phyloP scores from a whole-genome alignment of 2,329 filamentous ascomycete species.

The Sclerotinia trifoliorum region DNA sequence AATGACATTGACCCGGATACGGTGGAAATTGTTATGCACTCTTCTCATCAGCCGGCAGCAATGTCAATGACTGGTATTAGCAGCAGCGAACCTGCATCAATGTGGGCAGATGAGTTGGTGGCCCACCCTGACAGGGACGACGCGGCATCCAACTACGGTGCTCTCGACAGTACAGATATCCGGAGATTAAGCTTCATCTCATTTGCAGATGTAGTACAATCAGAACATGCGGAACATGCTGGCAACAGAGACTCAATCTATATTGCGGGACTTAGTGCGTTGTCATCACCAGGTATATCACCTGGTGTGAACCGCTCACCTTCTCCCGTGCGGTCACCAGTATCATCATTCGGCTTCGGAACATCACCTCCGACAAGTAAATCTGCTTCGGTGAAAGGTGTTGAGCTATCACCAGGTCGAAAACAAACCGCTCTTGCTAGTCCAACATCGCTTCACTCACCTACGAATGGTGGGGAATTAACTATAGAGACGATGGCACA shows the following conservation, averaged over 20 bases:
- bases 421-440: conserved; percentile 56
- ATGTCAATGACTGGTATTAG: conserved; percentile 59
- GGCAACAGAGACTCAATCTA: conserved; percentile 69
- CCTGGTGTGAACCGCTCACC: conserved; percentile 63
- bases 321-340: conserved; percentile 76
- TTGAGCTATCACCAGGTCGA: conserved; percentile 64
- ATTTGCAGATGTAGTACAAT: conserved; percentile 91
- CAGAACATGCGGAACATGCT: conserved; percentile 67
- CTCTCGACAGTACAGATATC: conserved; percentile 74
- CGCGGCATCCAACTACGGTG: conserved; percentile 71
- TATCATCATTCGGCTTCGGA: conserved; percentile 66
- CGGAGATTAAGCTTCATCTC: conserved; percentile 91
- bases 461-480: conserved; percentile 64
- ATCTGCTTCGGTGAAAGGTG: conserved; percentile 68
- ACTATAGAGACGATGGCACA: conserved; percentile 94
- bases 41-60: conserved; percentile 75
- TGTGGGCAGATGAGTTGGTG: conserved; percentile 47
- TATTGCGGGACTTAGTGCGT: conserved; percentile 63
- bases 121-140: conserved; percentile 57
- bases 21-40: conserved; percentile 90
- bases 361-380: conserved; percentile 76
- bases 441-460: conserved; percentile 56
- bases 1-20: conserved; percentile 78
- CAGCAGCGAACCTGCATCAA: conserved; percentile 41
- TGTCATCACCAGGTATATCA: conserved; percentile 45